These are phyloP conservation scores for Phaseolus coccineus DNA, from an alignment of 331 rosid genomes.

Conservation along the genomic window DNA sequence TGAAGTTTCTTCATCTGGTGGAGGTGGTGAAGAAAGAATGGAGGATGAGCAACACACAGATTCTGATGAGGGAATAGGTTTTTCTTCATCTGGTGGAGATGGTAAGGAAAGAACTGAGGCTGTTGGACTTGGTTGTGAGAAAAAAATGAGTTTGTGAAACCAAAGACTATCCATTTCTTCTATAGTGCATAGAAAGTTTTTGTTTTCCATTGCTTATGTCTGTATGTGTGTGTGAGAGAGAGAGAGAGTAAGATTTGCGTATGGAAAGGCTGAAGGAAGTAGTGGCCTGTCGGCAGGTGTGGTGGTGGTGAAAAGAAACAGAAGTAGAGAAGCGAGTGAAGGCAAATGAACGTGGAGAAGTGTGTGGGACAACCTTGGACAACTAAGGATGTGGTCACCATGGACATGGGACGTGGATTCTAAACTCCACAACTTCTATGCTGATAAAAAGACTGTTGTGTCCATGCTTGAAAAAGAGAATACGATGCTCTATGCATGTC, in stretches of 20 bases:
- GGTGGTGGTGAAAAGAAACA: constrained; percentile 45
- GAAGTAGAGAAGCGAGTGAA: constrained; percentile 45
- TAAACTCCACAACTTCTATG: constrained; percentile 48
- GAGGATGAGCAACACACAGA: constrained; percentile 52
- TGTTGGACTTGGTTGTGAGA: constrained; percentile 49
- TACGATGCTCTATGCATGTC: constrained; percentile 39
- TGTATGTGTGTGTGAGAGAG: neutral
- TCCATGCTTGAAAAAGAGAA: constrained; percentile 31
- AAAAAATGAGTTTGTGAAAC: constrained; percentile 76
- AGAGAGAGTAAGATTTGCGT: constrained; percentile 21
- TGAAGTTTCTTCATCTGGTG: constrained; percentile 52
- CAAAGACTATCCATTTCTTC: constrained; percentile 82
- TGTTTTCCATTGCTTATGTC: constrained; percentile 55
- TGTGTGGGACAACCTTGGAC: constrained; percentile 45
- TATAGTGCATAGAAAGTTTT: constrained; percentile 45
- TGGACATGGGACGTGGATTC: constrained; percentile 49
- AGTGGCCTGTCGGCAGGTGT: constrained; percentile 40
- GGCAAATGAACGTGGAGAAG: constrained; percentile 40
- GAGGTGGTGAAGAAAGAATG: constrained; percentile 47
- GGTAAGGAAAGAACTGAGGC: constrained; percentile 21
- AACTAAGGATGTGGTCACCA: constrained; percentile 55
- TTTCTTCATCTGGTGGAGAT: constrained; percentile 31
- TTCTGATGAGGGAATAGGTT: constrained; percentile 37
- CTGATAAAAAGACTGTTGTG: constrained; percentile 46
- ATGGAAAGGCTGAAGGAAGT: constrained; percentile 22